phyloP scores from a whole-genome alignment of 139 green algal species.

The Chlamydomonas sp. region DNA sequence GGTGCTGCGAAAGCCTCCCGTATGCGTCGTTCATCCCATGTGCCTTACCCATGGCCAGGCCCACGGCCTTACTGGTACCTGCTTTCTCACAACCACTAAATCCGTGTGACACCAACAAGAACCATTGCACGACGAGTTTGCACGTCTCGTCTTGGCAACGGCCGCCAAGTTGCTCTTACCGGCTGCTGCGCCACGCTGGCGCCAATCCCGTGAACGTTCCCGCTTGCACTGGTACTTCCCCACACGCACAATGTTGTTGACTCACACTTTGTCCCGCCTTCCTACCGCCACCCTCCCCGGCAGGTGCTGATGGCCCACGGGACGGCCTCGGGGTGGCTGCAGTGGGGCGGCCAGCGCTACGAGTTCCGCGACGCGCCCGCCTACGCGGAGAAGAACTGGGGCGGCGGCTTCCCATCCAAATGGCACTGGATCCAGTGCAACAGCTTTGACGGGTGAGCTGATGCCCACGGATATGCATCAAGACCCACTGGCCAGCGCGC shows the following conservation, averaged over 20 bases:
- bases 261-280: not conserved
- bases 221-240: too few relatives aligned
- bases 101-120: too few relatives aligned
- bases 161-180: too few relatives aligned
- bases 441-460: conserved; percentile 76
- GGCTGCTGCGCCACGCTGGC: too few relatives aligned
- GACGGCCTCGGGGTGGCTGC: conserved; percentile 86
- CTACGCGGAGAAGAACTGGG: conserved; percentile 99
- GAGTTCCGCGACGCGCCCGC: conserved; percentile 78
- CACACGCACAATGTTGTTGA: not conserved
- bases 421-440: conserved; percentile 98
- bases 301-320: conserved; percentile 94
- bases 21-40: too few relatives aligned
- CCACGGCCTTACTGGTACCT: too few relatives aligned
- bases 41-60: too few relatives aligned
- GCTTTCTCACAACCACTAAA: too few relatives aligned
- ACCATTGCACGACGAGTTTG: too few relatives aligned
- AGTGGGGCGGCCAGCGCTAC: conserved; percentile 85
- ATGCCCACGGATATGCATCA: not conserved
- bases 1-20: too few relatives aligned
- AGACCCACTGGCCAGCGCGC: not conserved
- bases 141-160: too few relatives aligned
- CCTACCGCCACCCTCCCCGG: not conserved
- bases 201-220: too few relatives aligned
- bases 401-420: conserved; percentile 91